These are phyloP conservation scores for Ascochyta clinopodiicola DNA, from an alignment of 2,329 filamentous ascomycete genomes.

Conservation along the genomic window DNA sequence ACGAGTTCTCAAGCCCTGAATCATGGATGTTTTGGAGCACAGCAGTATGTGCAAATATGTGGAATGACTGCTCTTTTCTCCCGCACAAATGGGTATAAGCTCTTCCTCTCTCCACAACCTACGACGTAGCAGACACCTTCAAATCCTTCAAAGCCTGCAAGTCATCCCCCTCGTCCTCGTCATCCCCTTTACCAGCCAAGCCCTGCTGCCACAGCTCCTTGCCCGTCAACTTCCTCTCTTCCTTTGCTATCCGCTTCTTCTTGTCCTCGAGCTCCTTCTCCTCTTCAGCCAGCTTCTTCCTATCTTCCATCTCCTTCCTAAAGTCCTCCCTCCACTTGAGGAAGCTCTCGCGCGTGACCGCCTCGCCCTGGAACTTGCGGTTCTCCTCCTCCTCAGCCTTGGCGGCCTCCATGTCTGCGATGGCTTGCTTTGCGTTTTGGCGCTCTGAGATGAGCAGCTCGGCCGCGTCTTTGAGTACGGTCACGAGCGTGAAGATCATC, in stretches of 20 bases:
- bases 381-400: slow-evolving; percentile 90
- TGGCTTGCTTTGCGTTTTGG: slow-evolving; percentile 65
- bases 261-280: slow-evolving; percentile 75
- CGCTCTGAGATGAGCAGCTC: slow-evolving; percentile 82
- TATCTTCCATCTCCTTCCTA: slow-evolving; percentile 78
- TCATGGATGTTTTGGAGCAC: neutral
- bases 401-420: slow-evolving; percentile 60
- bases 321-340: slow-evolving; percentile 82
- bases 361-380: slow-evolving; percentile 90
- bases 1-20: slow-evolving; percentile 26
- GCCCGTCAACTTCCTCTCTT: slow-evolving; percentile 80
- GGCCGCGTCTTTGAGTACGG: slow-evolving; percentile 86
- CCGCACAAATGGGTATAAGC: slow-evolving; percentile 32
- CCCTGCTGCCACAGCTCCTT: slow-evolving; percentile 59
- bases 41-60: neutral
- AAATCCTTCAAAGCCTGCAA: slow-evolving; percentile 51
- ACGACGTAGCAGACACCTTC: slow-evolving; percentile 55
- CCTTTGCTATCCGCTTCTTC: slow-evolving; percentile 60
- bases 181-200: slow-evolving; percentile 66
- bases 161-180: slow-evolving; percentile 67
- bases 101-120: slow-evolving; percentile 1
- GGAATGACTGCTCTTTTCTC: neutral
- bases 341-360: slow-evolving; percentile 87
- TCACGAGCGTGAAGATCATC: slow-evolving; percentile 93
- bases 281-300: slow-evolving; percentile 62